Percentiles rank a stretch among this genome's conserved stretches.
phyloP scores from a whole-genome alignment of 1,139 yeast genomes.

The Komagataea norvegica region DNA sequence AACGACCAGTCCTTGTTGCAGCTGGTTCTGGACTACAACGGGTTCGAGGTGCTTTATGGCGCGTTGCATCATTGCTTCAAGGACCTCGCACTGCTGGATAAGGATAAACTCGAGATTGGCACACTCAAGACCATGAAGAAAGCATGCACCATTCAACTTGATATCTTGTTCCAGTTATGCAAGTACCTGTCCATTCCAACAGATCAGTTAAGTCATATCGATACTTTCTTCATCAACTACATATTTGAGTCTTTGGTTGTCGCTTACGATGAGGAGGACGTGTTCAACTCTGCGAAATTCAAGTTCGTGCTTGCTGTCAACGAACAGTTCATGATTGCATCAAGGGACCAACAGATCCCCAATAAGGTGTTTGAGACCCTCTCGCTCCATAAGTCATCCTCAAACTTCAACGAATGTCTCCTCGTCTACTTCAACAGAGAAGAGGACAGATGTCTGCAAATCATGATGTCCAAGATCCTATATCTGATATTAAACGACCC shows the following conservation, averaged over 20 bases:
- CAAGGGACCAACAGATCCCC: conserved; percentile 36
- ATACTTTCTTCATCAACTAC: conserved; percentile 49
- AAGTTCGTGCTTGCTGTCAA: conserved; percentile 70
- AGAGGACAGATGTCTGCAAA: conserved; percentile 64
- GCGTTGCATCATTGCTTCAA: conserved; percentile 34
- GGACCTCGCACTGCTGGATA: conserved; percentile 14
- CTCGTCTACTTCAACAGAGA: conserved; percentile 72
- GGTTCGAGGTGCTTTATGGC: conserved; percentile 40
- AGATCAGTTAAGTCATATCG: conserved; percentile 44
- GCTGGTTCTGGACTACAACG: conserved; percentile 46
- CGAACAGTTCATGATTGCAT: conserved; percentile 76
- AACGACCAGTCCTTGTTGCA: conserved; percentile 38
- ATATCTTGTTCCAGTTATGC: conserved; percentile 49
- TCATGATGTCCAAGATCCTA: conserved; percentile 72
- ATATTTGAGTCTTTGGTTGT: conserved; percentile 43
- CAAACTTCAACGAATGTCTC: conserved; percentile 48
- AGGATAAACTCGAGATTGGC: conserved; percentile 13
- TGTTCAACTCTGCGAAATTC: conserved; percentile 66
- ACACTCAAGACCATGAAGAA: conserved; percentile 27
- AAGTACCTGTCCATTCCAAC: conserved; percentile 41
- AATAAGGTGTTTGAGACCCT: conserved; percentile 46
- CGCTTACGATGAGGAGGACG: conserved; percentile 48
- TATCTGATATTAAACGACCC: conserved; percentile 70
- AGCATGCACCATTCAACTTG: conserved; percentile 43
- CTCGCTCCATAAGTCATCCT: conserved; percentile 26